Base-by-base conservation (phyloP, 83 land plant genomes). In the Diphasiastrum complanatum region DNA sequence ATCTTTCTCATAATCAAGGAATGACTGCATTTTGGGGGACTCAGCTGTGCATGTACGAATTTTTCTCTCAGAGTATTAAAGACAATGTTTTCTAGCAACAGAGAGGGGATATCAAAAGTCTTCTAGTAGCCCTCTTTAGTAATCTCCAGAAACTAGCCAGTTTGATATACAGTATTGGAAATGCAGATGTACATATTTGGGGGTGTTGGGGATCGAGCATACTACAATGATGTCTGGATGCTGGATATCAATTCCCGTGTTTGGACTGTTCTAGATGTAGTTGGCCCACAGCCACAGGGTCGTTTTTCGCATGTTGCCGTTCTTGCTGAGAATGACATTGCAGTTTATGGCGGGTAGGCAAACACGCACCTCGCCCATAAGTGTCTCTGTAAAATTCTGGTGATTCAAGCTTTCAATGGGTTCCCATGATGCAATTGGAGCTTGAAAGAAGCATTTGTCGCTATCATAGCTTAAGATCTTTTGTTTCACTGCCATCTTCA, bases 281-380 rank as follows among this genome's bases (percentile, higher is more conserved):
- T 69, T 45, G 82, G 78, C 23, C 85, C 63, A 34, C 64, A 67
- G 29, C 85, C 86, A 1, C 89, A 82, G 63, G 89, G 86, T 11
- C 67, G 86, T 4, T 85, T 85, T 61, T 81, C 89, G 55, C 89
- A 85, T 32, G 71, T 76, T 36, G 89, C 86, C 1, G 66, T 82
- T 19, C n/a, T n/a, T n/a, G 40, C 24, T 30, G 67, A 64, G 18
- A 38, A 52, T 5, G 83, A 79, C 38, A 79, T 85, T 25, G 77
- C 69, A 27, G 74, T 85, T 12, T 85, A 79, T 77, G 89, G 89
- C 67, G 86, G 89, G 89, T 82, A 48, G 51, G 63, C 5, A 23
- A 12, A 60, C 14, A 33, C 26, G 12, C 31, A 3, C 12, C 18
- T 55, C 31, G 10, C 16, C 20, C 12, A 34, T 8, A 60, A 1